These are phyloP conservation scores for sunflower (Helianthus annuus) DNA, from an alignment of 129 eudicot species.

Conservation along the genomic window DNA sequence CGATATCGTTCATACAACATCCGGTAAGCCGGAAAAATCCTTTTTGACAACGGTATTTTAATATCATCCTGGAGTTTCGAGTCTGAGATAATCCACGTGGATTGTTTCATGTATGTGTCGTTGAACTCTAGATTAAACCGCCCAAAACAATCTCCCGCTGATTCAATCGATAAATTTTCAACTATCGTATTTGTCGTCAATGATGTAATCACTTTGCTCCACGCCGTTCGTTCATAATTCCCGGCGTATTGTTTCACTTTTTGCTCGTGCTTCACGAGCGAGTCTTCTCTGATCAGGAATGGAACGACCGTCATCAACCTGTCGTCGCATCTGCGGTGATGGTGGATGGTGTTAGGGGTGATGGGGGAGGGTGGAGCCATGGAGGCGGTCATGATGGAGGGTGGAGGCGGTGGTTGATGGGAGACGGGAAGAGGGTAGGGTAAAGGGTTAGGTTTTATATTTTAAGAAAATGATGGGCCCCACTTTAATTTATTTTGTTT, in stretches of 20 bases:
- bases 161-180: constrained; percentile 32
- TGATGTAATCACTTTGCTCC: constrained; percentile 63
- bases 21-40: constrained; percentile 49
- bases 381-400: too few species aligned
- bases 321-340: too few species aligned
- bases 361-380: too few species aligned
- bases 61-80: constrained; percentile 62
- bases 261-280: constrained; percentile 56
- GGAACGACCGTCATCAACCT: too few species aligned
- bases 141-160: constrained; percentile 42
- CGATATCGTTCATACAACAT: constrained; percentile 49
- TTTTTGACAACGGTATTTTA: constrained; percentile 45
- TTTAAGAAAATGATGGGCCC: too few species aligned
- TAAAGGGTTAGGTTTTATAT: too few species aligned
- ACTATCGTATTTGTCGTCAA: constrained; percentile 59
- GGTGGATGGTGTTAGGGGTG: too few species aligned
- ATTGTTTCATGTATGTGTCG: constrained; percentile 54
- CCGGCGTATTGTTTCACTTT: constrained; percentile 57
- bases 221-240: constrained; percentile 74
- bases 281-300: constrained; percentile 57
- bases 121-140: constrained; percentile 57
- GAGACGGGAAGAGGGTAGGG: too few species aligned
- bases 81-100: constrained; percentile 67
- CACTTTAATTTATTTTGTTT: too few species aligned
- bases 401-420: too few species aligned